Base-by-base conservation (phyloP, 306 rosid species). In the Cicer bijugum region DNA sequence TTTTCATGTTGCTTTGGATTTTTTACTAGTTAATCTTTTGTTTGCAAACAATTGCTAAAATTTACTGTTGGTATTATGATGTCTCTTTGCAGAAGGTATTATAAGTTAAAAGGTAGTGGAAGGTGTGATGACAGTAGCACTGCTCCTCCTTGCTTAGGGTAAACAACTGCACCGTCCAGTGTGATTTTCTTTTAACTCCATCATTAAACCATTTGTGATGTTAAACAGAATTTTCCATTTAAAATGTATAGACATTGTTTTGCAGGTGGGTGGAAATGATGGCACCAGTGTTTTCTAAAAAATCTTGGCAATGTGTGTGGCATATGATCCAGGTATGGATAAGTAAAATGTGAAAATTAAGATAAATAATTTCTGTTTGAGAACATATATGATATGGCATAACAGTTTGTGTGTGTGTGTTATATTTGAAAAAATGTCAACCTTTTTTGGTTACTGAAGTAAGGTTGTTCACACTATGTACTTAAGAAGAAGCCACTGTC, bases 211-310 rank as follows among this genome's bases (percentile, higher is more conserved):
- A 51, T 9, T 40, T 58, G 37, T 63, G 76, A 57, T 14, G 28
- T 47, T 45, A 72, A 77, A 81, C 14, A 42, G 10, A 72, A 42
- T 38, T 47, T 69, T 64, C 15, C 51, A 58, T 75, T 68, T 79
- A 74, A 37, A 67, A 37, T 60, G 57, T 71, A 64, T 80, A 52
- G 48, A 75, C 77, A 33, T 72, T 69, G 23, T 72, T 66, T 79
- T 66, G 58, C 86, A 93, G 98, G 69, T 93, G 97, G 97, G 98
- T 93, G 81, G 98, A 93, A 88, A 91, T 91, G 96, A 93, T 93
- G 98, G 98, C 96, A 44, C 98, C 98, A 1, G 98, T 93, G 80
- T 91, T 93, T 76, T 85, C 98, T 46, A 88, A 79, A 73, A 83
- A 71, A 12, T 87, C 96, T 53, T 93, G 98, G 98, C 83, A 43